Evolutionary conservation across 192 early-diverging fungal genomes (phyloP), one percentile per base, ranked within the genome.

Genomic region (Coemansia sp.): DNA sequence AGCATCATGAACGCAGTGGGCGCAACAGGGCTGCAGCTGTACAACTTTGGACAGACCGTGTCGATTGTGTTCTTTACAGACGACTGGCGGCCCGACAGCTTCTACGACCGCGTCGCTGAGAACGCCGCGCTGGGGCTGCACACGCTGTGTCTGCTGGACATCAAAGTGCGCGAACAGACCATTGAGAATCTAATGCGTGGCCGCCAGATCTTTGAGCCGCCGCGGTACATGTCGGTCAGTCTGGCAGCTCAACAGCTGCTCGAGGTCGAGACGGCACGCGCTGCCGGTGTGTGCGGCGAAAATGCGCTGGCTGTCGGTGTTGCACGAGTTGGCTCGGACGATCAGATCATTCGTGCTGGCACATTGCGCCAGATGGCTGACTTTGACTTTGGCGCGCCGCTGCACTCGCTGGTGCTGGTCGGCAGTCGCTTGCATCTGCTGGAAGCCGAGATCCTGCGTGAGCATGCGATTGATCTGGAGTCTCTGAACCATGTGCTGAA

Each of bases 1-100:
- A 96, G 94, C 52, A 97, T 99, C 82, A 95, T 99, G 94, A 99
- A 98, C 77, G 97, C 95, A 8, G 85, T 96, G 35, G 95, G 97
- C 14, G 91, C 89, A 48, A 96, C 93, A 56, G 97, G 97, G 4
- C 83, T 99, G 39, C 95, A 97, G 77, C 85, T 99, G 17, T 99
- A 99, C 84, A 93, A 90, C 84, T 98, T 97, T 85, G 97, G 97
- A 14, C 94, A 94, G 72, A 95, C 95, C n/a, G 90, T 99, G 26
- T 99, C 97, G 16, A 93, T 99, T 64, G 94, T 96, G 3, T 99
- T 97, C 75, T 97, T 99, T 82, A 94, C 93, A 1, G 94, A 96
- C 14, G 88, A 85, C 12, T 99, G 97, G 97, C 85, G 92, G 26
- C 97, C 97, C 0, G 97, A 99, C 69, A 93, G 91, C 64, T 99